Percentiles rank a stretch among this genome's conserved stretches.
Evolutionary conservation across 2,329 filamentous ascomycete genomes (phyloP).

Genomic region (Colletotrichum destructivum): DNA sequence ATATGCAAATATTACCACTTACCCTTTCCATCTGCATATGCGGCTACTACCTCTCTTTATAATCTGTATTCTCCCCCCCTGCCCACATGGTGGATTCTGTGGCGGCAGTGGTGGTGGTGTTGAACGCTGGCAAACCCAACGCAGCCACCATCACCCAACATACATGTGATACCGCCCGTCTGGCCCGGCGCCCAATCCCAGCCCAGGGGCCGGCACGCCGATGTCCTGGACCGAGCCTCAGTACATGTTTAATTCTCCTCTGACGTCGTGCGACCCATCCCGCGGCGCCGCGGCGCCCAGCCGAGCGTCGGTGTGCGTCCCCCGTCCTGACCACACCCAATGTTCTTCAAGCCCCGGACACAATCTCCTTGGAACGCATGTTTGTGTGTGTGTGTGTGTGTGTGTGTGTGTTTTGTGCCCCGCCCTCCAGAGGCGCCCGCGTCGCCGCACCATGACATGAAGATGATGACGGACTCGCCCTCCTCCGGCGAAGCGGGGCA

Average conservation of each 20-base stretch:
- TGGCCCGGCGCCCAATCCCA: neutral
- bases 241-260: neutral
- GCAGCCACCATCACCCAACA: slow-evolving; percentile 23
- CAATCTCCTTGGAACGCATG: too few relatives aligned
- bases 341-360: slow-evolving; percentile 1
- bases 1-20: slow-evolving; percentile 30
- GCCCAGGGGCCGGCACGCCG: slow-evolving; percentile 14
- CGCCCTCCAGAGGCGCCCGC: neutral
- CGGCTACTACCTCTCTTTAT: slow-evolving; percentile 13
- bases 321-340: slow-evolving; percentile 8
- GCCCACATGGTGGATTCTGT: neutral
- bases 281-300: slow-evolving; percentile 9
- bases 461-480: slow-evolving; percentile 18
- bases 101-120: neutral
- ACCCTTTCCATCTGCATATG: slow-evolving; percentile 29
- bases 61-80: neutral
- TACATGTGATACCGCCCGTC: slow-evolving; percentile 26
- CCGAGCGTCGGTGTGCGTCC: slow-evolving; percentile 4
- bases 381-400: too few relatives aligned
- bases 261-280: slow-evolving; percentile 26
- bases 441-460: slow-evolving; percentile 35
- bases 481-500: slow-evolving; percentile 24
- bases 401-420: too few relatives aligned
- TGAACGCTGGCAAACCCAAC: slow-evolving; percentile 19
- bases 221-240: slow-evolving; percentile 24